phyloP scores from a whole-genome alignment of 768 basidiomycete species.

The Tricholoma furcatifolium region DNA sequence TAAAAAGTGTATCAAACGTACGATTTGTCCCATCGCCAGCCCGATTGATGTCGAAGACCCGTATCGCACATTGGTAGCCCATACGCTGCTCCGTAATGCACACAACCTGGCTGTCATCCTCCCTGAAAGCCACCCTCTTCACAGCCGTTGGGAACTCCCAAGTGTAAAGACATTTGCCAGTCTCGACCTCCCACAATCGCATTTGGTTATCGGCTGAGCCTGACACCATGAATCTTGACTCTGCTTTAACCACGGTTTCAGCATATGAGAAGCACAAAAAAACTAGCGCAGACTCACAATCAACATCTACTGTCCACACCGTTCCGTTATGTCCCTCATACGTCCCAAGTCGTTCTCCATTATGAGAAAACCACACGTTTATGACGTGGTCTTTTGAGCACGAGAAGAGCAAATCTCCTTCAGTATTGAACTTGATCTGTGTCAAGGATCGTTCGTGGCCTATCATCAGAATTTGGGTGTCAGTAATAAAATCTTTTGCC shows the following conservation, averaged over 20 bases:
- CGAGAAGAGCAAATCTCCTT: constrained; percentile 94
- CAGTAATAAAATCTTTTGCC: background rate
- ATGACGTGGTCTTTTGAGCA: constrained; percentile 94
- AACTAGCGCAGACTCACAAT: constrained; percentile 62
- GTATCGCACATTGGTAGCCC: constrained; percentile 88
- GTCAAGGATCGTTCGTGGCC: constrained; percentile 97
- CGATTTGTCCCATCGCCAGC: constrained; percentile 81
- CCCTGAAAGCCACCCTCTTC: constrained; percentile 91
- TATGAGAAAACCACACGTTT: constrained; percentile 97
- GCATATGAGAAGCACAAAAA: background rate
- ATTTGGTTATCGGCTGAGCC: constrained; percentile 95
- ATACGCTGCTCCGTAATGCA: constrained; percentile 98
- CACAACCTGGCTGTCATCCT: constrained; percentile 78
- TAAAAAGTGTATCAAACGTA: constrained; percentile 38
- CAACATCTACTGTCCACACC: constrained; percentile 95
- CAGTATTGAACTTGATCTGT: constrained; percentile 95
- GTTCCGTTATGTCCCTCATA: constrained; percentile 96
- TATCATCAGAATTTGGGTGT: constrained; percentile 28
- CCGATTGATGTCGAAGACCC: constrained; percentile 85
- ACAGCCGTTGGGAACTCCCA: constrained; percentile 99
- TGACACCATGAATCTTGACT: constrained; percentile 84
- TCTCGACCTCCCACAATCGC: constrained; percentile 84
- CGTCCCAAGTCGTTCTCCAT: constrained; percentile 95
- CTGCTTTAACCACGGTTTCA: constrained; percentile 39
- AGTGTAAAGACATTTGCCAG: constrained; percentile 87